Conservation (phyloP, 208 protist genomes). For the Acanthamoeba polyphaga region DNA sequence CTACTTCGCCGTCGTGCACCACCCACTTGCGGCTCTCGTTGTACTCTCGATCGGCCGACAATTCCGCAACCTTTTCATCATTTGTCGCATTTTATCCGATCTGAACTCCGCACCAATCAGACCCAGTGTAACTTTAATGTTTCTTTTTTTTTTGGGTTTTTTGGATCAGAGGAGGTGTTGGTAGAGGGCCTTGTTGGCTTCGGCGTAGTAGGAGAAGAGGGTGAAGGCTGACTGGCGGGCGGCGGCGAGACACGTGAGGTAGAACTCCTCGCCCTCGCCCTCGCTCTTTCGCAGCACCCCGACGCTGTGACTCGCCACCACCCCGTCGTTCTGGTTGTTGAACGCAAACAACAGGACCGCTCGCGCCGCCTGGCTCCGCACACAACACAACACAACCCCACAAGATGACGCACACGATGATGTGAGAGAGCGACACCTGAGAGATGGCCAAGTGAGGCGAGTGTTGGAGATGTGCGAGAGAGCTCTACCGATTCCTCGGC, state of each 20-base stretch:
- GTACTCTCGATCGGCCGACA: too few relatives aligned
- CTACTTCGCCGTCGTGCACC: too few relatives aligned
- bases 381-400: neutral
- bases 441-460: neutral
- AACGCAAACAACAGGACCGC: constrained; percentile 37
- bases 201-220: constrained; percentile 46
- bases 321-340: constrained; percentile 61
- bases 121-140: too few relatives aligned
- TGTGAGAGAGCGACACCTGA: neutral
- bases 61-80: too few relatives aligned
- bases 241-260: constrained; percentile 30
- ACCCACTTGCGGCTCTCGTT: too few relatives aligned
- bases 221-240: neutral
- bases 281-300: constrained; percentile 54
- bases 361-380: neutral
- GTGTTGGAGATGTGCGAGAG: neutral
- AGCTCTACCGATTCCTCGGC: constrained; percentile 5
- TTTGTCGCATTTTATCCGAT: too few relatives aligned
- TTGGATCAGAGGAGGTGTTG: neutral
- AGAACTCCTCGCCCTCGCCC: constrained; percentile 59
- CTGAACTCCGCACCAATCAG: neutral
- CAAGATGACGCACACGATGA: neutral
- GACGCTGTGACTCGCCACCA: constrained; percentile 62
- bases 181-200: constrained; percentile 51
- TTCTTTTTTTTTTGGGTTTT: neutral